Base-by-base conservation (phyloP, 352 stramenopile genomes). In the Globisporangium iwayamae region DNA sequence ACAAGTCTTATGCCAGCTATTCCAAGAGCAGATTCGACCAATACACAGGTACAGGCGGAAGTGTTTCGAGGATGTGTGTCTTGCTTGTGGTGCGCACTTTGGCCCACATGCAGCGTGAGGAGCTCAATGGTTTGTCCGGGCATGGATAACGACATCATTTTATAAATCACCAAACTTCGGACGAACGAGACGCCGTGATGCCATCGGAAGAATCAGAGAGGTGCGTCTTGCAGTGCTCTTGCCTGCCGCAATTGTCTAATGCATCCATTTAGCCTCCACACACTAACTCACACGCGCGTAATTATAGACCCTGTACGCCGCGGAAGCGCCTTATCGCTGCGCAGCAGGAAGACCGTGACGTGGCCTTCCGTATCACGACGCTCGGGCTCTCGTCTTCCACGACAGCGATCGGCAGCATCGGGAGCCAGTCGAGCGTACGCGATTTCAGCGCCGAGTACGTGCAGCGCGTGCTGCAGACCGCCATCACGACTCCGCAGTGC, bases 311-410 rank as follows among this genome's bases (percentile, higher is more conserved):
- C 1, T 91, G 80, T 67, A 91, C 76, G 14, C 80, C 80, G 13
- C 73, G 76, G 28, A 89, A 90, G 74, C 82, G 77, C 7, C 68
- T 91, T 20, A 75, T 86, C 60, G 66, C 78, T 22, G 82, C 80
- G 22, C 71, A 78, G 48, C 68, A 78, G 62, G 72, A 80, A 58
- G 78, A 90, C 56, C 74, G 75, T 50, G 78, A 90, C 55, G 81
- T 65, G 20, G 64, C 39, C 2, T 45, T 72, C 25, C 52, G 67
- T 43, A 56, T 60, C 32, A 18, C 36, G 38, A 22, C 36, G 25
- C 36, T 50, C 41, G 41, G 51, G 16, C 46, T 64, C 25, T 58
- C 61, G 30, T 56, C 51, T 9, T 9, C 13, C 43, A 43, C 28
- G 22, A 51, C 22, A 51, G 32, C 36, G 9, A 41, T 39, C 36